Percentiles rank a stretch among this genome's conserved stretches.
These are phyloP conservation scores for Camelina sativa DNA, from an alignment of 345 rosid species.

Conservation along the genomic window DNA sequence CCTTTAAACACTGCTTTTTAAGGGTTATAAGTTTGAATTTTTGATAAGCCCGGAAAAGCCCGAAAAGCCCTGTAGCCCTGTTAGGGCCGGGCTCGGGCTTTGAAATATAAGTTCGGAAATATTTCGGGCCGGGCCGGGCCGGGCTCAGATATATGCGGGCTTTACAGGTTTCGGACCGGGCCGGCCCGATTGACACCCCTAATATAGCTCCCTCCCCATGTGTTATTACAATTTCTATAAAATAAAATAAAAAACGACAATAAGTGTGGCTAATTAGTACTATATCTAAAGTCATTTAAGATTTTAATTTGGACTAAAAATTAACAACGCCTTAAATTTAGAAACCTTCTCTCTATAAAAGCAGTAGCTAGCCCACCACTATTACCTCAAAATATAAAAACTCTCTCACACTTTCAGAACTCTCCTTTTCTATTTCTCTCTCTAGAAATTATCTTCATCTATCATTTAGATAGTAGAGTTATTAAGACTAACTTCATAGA, in stretches of 20 bases:
- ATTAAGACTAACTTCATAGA: not conserved
- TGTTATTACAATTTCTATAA: not conserved
- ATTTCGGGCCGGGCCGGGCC: too few relatives aligned
- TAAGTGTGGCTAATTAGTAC: not conserved
- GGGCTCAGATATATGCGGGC: too few relatives aligned
- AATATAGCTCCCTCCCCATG: conserved; percentile 24
- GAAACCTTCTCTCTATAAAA: conserved; percentile 32
- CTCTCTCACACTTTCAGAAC: conserved; percentile 13
- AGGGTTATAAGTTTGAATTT: too few relatives aligned
- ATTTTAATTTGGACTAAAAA: not conserved
- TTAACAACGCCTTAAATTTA: not conserved
- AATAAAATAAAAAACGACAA: conserved; percentile 7
- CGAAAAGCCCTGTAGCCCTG: too few relatives aligned
- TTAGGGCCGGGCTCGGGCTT: too few relatives aligned
- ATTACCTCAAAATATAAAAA: conserved; percentile 24
- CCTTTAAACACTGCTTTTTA: too few relatives aligned
- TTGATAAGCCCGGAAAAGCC: too few relatives aligned
- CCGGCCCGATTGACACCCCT: too few relatives aligned
- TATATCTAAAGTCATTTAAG: not conserved
- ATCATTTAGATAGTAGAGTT: not conserved
- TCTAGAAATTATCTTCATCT: conserved; percentile 13
- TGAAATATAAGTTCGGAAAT: too few relatives aligned
- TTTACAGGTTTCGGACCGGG: too few relatives aligned
- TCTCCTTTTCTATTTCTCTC: conserved; percentile 5
- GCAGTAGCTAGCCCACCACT: conserved; percentile 30